Conservation (phyloP, 768 basidiomycete genomes). For the Lentinula sp. region DNA sequence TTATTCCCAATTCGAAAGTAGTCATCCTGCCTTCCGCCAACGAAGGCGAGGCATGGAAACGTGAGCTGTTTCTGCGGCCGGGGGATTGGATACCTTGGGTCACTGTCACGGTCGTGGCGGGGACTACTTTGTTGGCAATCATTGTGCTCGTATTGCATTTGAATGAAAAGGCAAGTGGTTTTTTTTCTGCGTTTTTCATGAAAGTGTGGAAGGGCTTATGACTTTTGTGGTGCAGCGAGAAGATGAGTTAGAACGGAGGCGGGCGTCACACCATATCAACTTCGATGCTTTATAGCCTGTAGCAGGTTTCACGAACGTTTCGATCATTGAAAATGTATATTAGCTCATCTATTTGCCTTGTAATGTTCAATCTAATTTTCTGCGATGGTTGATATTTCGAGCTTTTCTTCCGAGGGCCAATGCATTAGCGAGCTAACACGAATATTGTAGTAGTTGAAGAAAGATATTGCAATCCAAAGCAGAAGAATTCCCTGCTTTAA, state of each 20-base stretch:
- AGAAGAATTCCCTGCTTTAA: no score
- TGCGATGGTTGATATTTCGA: neutral
- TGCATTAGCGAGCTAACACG: no score
- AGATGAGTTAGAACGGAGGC: constrained; percentile 85
- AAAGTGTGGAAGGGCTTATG: constrained; percentile 7
- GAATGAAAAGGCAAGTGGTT: constrained; percentile 72
- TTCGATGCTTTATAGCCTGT: constrained; percentile 76
- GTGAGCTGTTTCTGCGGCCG: constrained; percentile 85
- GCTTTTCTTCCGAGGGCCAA: no score
- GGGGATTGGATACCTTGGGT: constrained; percentile 99
- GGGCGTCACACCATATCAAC: constrained; percentile 93
- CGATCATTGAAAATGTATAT: neutral
- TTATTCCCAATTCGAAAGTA: constrained; percentile 95
- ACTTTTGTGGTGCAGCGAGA: constrained; percentile 54
- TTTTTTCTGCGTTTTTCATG: constrained; percentile 15
- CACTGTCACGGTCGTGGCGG: constrained; percentile 75
- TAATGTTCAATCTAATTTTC: neutral
- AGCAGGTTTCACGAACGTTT: neutral
- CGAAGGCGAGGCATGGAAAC: constrained; percentile 66
- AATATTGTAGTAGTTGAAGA: no score
- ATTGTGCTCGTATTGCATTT: constrained; percentile 86
- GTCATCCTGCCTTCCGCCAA: constrained; percentile 77
- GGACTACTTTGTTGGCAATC: constrained; percentile 65
- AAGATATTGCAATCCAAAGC: no score
- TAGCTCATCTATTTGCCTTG: neutral